Base-by-base conservation (phyloP, 2,329 filamentous ascomycete species). In the Pseudocercospora cruenta region DNA sequence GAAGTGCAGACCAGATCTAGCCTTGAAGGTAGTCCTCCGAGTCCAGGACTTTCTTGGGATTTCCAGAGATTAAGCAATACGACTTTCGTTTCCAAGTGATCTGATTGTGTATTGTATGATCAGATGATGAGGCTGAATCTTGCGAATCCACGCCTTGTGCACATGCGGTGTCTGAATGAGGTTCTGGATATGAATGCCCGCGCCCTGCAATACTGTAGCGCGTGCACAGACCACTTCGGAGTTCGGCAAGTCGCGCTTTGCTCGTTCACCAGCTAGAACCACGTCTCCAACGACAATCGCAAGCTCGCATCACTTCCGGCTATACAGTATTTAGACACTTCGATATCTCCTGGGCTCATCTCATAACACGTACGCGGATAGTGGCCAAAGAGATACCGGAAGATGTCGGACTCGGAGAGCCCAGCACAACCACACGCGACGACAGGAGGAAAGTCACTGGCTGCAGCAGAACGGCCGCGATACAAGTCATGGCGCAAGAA, bases 401-500 rank as follows among this genome's bases (percentile, higher is more conserved):
- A 28, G 58, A 75, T 75, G 74, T 74, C 73, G 59, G 72, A 72
- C 69, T 69, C 72, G 64, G 82, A 81, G 58, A 60, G 64, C 60
- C 58, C 64, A 43, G 49, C 64, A 61, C 54, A 58, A 64, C 16
- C 63, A 54, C 69, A 68, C 62, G 60, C 68, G 28, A 67, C 65
- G 26, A 68, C 66, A 45, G 70, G 65, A 26, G 70, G 70, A 19
- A 72, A 71, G 62, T 69, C 69, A 19, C 65, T 75, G 51, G 71
- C 69, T 22, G 62, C 69, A 16, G 61, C 66, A 22, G 67, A 73
- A 58, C 68, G 68, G 10, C 70, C 70, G 4, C 71, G 64, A 10
- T 79, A 79, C 75, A 78, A 78, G 64, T 78, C 77, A 68, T 79
- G 76, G 75, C 77, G 77, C 67, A 96, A 97, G 82, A 99, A 99